Base-by-base conservation (phyloP, 352 stramenopile species). In the Phytophthora multivora region DNA sequence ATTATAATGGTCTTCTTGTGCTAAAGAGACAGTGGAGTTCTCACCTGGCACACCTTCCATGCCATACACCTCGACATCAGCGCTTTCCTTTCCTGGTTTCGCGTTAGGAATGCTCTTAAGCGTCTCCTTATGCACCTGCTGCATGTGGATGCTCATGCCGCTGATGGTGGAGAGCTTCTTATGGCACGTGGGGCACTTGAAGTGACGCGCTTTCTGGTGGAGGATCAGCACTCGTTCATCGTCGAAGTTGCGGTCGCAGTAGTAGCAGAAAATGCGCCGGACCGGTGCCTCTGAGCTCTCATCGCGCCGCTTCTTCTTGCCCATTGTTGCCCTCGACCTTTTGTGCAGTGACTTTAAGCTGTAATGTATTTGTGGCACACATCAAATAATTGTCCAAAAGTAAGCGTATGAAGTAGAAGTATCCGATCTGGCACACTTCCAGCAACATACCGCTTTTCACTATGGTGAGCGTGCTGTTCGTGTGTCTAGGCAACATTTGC, bases 131-230 rank as follows among this genome's bases (percentile, higher is more conserved):
- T 97, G 90, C 51, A 97, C 89, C 53, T 96, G 88, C 61, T 89
- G 76, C 59, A 82, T 80, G 73, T 97, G 90, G 42, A 97, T 88
- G 64, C 89, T 75, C 84, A 97, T 93, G 59, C 89, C 90, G 55
- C 88, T 84, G 53, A 89, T 86, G 18, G 90, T 96, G 50, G 80
- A 95, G 63, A 97, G 86, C 70, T 96, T 96, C 84, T 96, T 97
- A 73, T 95, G 78, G 77, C 90, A 97, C 19, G 85, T 77, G 31
- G 88, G 82, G 70, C 90, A 97, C 72, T 96, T 96, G 77, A 98
- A 97, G 58, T 98, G 91, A 7, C 89, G 88, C 58, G 86, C 86
- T 65, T 98, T 98, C 75, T 98, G 91, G 69, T 98, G 91, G 77
- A 96, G 84, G 59, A 98, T 97, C 46, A 98, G 57, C 21, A 95